Evolutionary conservation across 2,329 filamentous ascomycete species (phyloP), one percentile per base, ranked within the genome.

Genomic region (Cordyceps militaris): DNA sequence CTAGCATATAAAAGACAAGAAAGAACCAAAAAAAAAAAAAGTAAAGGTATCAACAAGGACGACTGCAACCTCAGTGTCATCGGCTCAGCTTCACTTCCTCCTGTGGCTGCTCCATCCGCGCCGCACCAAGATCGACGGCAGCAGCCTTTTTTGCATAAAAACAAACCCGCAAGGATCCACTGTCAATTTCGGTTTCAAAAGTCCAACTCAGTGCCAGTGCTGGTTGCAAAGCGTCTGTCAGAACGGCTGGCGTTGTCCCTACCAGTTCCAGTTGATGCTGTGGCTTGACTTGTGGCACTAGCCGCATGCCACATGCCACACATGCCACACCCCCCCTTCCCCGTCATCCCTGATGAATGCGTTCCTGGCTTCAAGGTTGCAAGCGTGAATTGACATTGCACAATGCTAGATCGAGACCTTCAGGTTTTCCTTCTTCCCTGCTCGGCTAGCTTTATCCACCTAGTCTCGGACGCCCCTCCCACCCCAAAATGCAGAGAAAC

Each of bases 291-390:
- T 16, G 13, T 26, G 26, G 11, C 50, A 43, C 40, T 43, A 43
- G 40, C 40, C 40, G 24, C 40, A 43, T 13, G 24, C 40, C 19
- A 19, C 40, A 19, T 24, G 9, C 21, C 38, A 16, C 19, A 7
- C 8, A 19, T 40, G 14, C 11, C 14, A n/a, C 52, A 14, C 42
- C 49, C 40, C 28, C 42, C n/a, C 42, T 14, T 4, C 10, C 10
- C 4, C 19, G 13, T 26, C 30, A 24, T 47, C 40, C 26, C 50
- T 42, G 26, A 40, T 40, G 43, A 36, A 48, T 34, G 55, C 47
- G 55, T 57, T 57, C 55, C 55, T 57, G 55, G 55, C 51, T 57
- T 43, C 55, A 44, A 57, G 23, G 43, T 43, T 38, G n/a, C 43
- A 48, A 56, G 43, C 43, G 43, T 32, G 23, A 16, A 47, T 21